Percentiles rank a stretch among this genome's conserved stretches.
These are phyloP conservation scores for Alternaria angustiovoidea DNA, from an alignment of 2,329 filamentous ascomycete genomes.

Conservation along the genomic window DNA sequence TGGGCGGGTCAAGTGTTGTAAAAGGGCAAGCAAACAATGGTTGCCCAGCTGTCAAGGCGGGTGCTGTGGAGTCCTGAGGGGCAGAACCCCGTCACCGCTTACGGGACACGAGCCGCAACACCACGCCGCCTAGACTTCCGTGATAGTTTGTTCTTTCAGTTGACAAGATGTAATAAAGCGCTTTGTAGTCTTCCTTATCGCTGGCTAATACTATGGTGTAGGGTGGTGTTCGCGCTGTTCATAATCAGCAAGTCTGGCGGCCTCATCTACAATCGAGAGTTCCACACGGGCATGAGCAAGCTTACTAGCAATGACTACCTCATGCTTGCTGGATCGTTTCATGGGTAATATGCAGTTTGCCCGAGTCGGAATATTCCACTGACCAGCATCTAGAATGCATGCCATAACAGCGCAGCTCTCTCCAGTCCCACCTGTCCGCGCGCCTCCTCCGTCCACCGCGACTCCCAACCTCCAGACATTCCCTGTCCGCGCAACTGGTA, in stretches of 20 bases:
- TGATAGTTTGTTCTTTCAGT: conserved; percentile 4
- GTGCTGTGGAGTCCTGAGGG: conserved; percentile 22
- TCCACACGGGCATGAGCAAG: conserved; percentile 85
- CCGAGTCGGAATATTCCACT: background rate
- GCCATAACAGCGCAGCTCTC: conserved; percentile 64
- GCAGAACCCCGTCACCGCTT: conserved; percentile 22
- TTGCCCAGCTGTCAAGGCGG: conserved; percentile 13
- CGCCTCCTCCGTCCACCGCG: conserved; percentile 32
- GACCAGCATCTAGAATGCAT: conserved; percentile 60
- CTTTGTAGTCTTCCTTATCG: background rate
- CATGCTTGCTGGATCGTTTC: conserved; percentile 95
- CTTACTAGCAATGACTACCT: conserved; percentile 96
- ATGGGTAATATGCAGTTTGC: conserved; percentile 69
- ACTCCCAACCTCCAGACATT: conserved; percentile 47
- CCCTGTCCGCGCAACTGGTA: conserved; percentile 67
- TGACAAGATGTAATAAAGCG: conserved; percentile 24
- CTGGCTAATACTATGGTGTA: conserved; percentile 50
- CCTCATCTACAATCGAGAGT: conserved; percentile 94
- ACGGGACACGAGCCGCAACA: conserved; percentile 16
- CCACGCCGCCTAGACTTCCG: conserved; percentile 9
- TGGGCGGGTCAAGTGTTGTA: background rate
- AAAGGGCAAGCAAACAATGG: conserved; percentile 9
- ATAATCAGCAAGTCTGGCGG: conserved; percentile 99
- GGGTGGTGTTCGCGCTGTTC: conserved; percentile 94
- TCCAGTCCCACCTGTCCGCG: conserved; percentile 37